Conservation (phyloP, 805 yeast species). For the Metschnikowia colocasiae region DNA sequence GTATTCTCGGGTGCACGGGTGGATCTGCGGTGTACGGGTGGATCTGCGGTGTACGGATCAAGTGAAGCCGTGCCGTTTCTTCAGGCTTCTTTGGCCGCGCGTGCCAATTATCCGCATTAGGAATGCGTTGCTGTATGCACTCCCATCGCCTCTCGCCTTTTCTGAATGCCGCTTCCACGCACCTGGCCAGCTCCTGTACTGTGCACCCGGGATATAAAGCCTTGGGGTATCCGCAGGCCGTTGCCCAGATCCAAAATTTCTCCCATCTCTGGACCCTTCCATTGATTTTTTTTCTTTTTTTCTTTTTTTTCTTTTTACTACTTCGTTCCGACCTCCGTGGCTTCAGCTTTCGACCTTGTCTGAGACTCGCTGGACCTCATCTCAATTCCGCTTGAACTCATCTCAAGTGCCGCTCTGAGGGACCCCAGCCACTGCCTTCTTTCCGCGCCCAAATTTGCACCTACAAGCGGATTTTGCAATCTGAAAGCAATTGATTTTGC, state of each 20-base stretch:
- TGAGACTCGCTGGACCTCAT: neutral
- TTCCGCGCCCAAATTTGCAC: slow-evolving; percentile 1
- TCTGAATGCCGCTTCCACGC: slow-evolving; percentile 4
- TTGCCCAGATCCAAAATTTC: neutral
- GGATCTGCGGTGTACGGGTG: neutral
- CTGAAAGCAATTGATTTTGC: neutral
- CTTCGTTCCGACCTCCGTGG: neutral
- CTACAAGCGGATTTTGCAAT: slow-evolving; percentile 1
- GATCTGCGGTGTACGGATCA: neutral
- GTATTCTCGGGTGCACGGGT: too few relatives aligned
- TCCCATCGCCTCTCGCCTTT: slow-evolving; percentile 1
- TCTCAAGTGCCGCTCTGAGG: neutral
- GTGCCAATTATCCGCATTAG: neutral
- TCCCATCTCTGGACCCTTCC: neutral
- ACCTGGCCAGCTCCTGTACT: slow-evolving; percentile 6
- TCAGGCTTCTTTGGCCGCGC: neutral
- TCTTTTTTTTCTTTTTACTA: neutral
- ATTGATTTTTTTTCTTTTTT: neutral
- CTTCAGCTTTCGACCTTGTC: neutral
- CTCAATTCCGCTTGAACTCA: neutral
- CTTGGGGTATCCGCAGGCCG: slow-evolving; percentile 4
- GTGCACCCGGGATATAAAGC: slow-evolving; percentile 1
- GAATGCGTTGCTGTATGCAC: neutral
- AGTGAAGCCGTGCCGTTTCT: neutral
- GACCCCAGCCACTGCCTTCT: neutral